A percentile compares a stretch with the other conserved stretches of the same genome.
Conservation (phyloP, 164 flowering plant genomes). For the Magnolia changhungtana region DNA sequence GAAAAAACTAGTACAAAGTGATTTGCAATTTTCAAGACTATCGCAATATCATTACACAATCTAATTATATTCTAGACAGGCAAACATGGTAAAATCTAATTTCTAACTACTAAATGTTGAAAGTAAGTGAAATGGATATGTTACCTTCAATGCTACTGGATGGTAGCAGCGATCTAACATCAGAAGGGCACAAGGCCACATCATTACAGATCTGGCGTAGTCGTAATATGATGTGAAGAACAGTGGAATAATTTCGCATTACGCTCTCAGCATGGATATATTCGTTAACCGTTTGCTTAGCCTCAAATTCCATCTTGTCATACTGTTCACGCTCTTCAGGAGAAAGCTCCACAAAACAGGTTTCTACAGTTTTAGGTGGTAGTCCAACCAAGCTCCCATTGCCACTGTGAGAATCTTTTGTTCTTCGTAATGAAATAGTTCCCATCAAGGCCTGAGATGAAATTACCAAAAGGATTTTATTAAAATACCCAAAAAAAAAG, state of each 20-base stretch:
- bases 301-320: slow-evolving; percentile 71
- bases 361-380: slow-evolving; percentile 73
- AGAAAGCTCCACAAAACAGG: slow-evolving; percentile 61
- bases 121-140: background rate
- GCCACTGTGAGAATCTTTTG: slow-evolving; percentile 39
- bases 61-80: no score
- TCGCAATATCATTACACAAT: background rate
- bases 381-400: slow-evolving; percentile 42
- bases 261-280: slow-evolving; percentile 43
- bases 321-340: slow-evolving; percentile 70
- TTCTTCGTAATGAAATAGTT: slow-evolving; percentile 78
- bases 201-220: slow-evolving; percentile 83
- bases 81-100: no score
- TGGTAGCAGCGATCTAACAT: slow-evolving; percentile 50
- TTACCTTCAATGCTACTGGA: slow-evolving; percentile 67
- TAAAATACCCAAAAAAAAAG: background rate
- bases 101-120: background rate
- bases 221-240: slow-evolving; percentile 65
- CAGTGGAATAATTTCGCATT: slow-evolving; percentile 55
- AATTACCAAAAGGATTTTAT: background rate
- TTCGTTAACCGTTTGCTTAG: slow-evolving; percentile 38
- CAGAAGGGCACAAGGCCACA: slow-evolving; percentile 65
- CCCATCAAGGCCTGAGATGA: slow-evolving; percentile 67
- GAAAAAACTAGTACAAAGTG: no score
- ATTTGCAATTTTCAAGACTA: no score